Conservation (phyloP, 176 grass and related monocot genomes). For the Carex parvula region DNA sequence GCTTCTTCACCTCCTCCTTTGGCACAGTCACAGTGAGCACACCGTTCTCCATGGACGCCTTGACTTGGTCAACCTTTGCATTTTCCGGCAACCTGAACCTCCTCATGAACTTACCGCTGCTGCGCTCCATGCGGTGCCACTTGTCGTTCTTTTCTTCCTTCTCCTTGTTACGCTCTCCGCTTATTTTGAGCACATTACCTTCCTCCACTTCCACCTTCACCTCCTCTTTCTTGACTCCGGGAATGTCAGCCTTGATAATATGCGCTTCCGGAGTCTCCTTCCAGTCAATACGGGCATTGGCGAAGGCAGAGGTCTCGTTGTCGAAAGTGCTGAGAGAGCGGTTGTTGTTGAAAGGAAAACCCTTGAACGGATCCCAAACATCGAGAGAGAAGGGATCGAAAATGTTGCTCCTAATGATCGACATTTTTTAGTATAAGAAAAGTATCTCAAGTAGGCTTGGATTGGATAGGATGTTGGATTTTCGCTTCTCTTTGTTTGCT, state of each 20-base stretch:
- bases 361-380: conserved; percentile 22
- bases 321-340: not conserved
- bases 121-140: conserved; percentile 53
- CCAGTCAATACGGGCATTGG: conserved; percentile 42
- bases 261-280: conserved; percentile 52
- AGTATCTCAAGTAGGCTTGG: no score
- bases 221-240: conserved; percentile 41
- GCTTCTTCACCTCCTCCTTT: conserved; percentile 37
- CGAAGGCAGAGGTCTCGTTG: conserved; percentile 29
- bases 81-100: conserved; percentile 40
- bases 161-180: not conserved
- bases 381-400: conserved; percentile 31
- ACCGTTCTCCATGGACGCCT: conserved; percentile 38
- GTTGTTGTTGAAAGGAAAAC: conserved; percentile 12
- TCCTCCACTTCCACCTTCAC: conserved; percentile 50
- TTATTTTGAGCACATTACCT: conserved; percentile 9
- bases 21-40: conserved; percentile 52
- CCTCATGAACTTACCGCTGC: conserved; percentile 37
- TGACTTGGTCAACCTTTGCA: conserved; percentile 32
- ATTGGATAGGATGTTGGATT: no score
- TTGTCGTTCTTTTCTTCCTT: conserved; percentile 44
- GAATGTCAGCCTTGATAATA: conserved; percentile 49
- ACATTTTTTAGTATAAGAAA: conserved; percentile 4
- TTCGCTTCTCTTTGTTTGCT: no score
- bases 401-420: conserved; percentile 27